phyloP scores from a whole-genome alignment of 1,284 basidiomycete species.

The Ganoderma meredithae region DNA sequence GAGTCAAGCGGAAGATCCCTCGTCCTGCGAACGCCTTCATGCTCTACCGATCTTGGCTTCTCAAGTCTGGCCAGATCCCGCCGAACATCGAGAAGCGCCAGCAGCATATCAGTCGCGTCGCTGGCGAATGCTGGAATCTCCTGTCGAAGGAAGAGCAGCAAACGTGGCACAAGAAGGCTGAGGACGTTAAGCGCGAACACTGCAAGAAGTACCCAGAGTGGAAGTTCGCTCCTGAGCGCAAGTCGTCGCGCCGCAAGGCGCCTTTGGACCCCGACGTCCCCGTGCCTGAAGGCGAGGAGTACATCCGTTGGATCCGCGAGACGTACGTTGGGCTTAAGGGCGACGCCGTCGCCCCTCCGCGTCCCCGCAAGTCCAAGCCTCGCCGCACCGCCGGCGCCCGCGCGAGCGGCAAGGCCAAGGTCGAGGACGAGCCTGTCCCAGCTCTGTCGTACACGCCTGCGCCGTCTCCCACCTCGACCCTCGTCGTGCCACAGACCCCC shows the following conservation, averaged over 20 bases:
- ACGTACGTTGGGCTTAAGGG: conserved; percentile 31
- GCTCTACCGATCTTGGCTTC: conserved; percentile 79
- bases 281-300: conserved; percentile 22
- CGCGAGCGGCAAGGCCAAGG: background rate
- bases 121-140: conserved; percentile 61
- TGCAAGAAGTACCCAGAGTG: conserved; percentile 51
- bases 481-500: background rate
- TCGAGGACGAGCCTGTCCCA: background rate
- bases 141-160: conserved; percentile 50
- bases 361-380: conserved; percentile 32
- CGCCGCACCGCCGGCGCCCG: conserved; percentile 22
- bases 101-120: conserved; percentile 65
- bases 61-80: conserved; percentile 52
- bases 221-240: conserved; percentile 52
- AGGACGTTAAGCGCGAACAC: conserved; percentile 47
- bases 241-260: conserved; percentile 27
- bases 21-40: conserved; percentile 88
- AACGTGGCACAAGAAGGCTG: conserved; percentile 54
- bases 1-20: conserved; percentile 47
- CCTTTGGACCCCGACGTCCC: conserved; percentile 24
- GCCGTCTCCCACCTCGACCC: background rate
- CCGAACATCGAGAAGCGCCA: conserved; percentile 50
- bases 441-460: conserved; percentile 6
- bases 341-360: conserved; percentile 29
- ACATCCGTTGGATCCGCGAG: conserved; percentile 35